These are phyloP conservation scores for Aspergillus piperis DNA, from an alignment of 2,329 filamentous ascomycete species.

Conservation along the genomic window DNA sequence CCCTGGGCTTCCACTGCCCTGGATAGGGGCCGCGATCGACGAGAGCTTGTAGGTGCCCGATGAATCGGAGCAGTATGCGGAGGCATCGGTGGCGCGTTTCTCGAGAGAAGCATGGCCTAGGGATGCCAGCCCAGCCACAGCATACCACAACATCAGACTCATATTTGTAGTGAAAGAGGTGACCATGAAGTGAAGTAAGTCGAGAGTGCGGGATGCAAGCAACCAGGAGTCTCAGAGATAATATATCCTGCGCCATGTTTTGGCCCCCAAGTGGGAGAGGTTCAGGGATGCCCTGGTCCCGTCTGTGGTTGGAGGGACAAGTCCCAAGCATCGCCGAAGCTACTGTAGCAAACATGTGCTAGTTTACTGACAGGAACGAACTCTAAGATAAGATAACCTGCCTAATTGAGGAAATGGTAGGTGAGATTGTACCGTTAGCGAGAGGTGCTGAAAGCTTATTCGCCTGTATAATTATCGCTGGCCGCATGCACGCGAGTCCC, in stretches of 20 bases:
- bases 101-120: conserved; percentile 15
- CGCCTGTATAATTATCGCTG: background rate
- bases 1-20: conserved; percentile 22
- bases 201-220: too few relatives aligned
- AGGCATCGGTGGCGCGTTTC: conserved; percentile 22
- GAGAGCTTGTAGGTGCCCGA: conserved; percentile 30
- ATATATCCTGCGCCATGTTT: background rate
- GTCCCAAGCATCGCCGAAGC: background rate
- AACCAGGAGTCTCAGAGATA: background rate
- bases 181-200: background rate
- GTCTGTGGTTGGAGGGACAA: background rate
- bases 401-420: background rate
- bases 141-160: background rate
- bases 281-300: background rate
- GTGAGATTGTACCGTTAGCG: too few relatives aligned
- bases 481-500: background rate
- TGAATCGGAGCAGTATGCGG: conserved; percentile 31
- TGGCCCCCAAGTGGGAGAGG: background rate
- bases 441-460: background rate
- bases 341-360: background rate
- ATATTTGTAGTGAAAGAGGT: background rate
- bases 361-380: background rate
- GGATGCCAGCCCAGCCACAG: conserved; percentile 12
- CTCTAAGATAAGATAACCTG: background rate
- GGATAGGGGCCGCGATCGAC: conserved; percentile 21